These are phyloP conservation scores for Jaminaea rosea DNA, from an alignment of 1,284 basidiomycete genomes.

Conservation along the genomic window DNA sequence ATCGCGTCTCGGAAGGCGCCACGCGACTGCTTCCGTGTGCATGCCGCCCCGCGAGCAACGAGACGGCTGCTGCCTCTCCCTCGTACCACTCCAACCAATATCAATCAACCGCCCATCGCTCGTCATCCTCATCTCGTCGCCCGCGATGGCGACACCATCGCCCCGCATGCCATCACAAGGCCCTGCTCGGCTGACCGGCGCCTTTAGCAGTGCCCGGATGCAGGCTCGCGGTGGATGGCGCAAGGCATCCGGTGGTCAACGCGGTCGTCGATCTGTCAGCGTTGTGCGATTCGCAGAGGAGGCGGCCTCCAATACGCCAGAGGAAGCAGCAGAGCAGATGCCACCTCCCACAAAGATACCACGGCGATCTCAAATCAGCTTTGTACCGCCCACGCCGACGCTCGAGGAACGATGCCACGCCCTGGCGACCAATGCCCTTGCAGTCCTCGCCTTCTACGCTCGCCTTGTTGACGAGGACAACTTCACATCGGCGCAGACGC, in stretches of 20 bases:
- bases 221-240: not conserved
- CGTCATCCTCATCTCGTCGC: too few relatives aligned
- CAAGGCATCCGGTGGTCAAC: not conserved
- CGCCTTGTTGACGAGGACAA: not conserved
- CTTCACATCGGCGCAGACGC: constrained; percentile 6
- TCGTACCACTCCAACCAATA: not conserved
- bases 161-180: not conserved
- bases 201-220: not conserved
- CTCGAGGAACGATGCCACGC: not conserved
- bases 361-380: not conserved
- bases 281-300: not conserved
- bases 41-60: too few relatives aligned
- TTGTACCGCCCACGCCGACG: not conserved
- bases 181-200: not conserved
- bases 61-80: not conserved
- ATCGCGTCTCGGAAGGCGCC: not conserved
- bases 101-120: too few relatives aligned
- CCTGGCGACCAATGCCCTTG: not conserved
- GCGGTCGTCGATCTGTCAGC: not conserved
- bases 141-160: too few relatives aligned
- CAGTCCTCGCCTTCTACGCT: not conserved
- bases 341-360: too few relatives aligned
- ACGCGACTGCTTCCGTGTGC: not conserved
- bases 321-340: too few relatives aligned
- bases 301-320: too few relatives aligned